Evolutionary conservation across 2,329 filamentous ascomycete genomes (phyloP).

Genomic region (Didymellaceae sp.): DNA sequence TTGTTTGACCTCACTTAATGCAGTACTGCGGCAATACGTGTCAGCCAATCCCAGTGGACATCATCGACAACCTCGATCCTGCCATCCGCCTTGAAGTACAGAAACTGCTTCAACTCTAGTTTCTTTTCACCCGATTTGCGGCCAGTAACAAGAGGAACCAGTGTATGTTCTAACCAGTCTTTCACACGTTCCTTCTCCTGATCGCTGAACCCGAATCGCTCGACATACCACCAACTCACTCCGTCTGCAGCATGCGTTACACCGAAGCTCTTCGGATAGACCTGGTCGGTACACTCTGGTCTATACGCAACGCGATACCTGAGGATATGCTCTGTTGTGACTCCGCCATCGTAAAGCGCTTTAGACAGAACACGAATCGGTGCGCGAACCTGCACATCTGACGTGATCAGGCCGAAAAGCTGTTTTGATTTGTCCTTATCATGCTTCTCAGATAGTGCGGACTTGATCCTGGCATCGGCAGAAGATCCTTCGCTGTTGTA

Average conservation of each 20-base stretch:
- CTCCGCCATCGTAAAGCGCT: conserved; percentile 8
- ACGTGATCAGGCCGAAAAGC: conserved; percentile 11
- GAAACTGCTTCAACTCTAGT: neutral
- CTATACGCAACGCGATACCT: conserved; percentile 13
- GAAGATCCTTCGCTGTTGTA: conserved; percentile 4
- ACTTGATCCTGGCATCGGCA: neutral
- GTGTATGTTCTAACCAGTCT: conserved; percentile 1
- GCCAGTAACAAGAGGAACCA: conserved; percentile 2
- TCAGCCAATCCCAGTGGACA: conserved; percentile 8
- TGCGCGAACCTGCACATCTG: conserved; percentile 14
- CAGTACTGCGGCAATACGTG: conserved; percentile 3
- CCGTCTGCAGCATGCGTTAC: conserved; percentile 12
- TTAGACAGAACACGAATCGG: conserved; percentile 10
- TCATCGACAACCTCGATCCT: neutral
- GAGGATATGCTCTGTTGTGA: conserved; percentile 1
- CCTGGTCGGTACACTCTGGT: conserved; percentile 6
- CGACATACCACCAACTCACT: conserved; percentile 11
- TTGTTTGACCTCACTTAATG: neutral
- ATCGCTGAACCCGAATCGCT: conserved; percentile 7
- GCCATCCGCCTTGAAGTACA: conserved; percentile 5
- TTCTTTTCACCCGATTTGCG: neutral
- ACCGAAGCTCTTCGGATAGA: conserved; percentile 8
- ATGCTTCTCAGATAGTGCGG: neutral
- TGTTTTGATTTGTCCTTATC: conserved; percentile 3
- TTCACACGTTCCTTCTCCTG: conserved; percentile 1